A percentile compares a stretch with the other conserved stretches of the same genome.
phyloP scores from a whole-genome alignment of 106 monocot species.

The Dactylorhiza incarnata region DNA sequence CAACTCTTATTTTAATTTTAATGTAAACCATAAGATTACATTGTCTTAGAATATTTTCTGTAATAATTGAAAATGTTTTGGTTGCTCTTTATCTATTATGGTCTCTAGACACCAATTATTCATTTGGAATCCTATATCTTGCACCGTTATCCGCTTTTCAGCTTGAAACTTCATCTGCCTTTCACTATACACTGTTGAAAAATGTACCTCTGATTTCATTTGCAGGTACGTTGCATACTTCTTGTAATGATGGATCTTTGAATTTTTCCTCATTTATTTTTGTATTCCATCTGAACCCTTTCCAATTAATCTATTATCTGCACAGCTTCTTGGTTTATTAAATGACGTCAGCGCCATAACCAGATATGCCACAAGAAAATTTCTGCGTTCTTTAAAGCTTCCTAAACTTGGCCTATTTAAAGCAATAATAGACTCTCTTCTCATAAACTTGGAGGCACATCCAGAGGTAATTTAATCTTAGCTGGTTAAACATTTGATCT shows the following conservation, averaged over 20 bases:
- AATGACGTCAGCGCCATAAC: conserved; percentile 38
- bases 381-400: conserved; percentile 34
- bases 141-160: neutral
- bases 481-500: neutral
- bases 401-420: conserved; percentile 42
- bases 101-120: neutral
- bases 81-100: neutral
- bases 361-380: conserved; percentile 47
- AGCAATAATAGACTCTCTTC: conserved; percentile 30
- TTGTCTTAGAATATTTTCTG: neutral
- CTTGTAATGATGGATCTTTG: neutral
- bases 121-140: too few relatives aligned
- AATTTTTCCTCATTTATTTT: neutral
- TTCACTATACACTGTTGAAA: neutral
- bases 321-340: conserved; percentile 65
- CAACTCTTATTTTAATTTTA: too few relatives aligned
- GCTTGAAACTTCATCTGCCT: neutral
- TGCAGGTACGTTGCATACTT: neutral
- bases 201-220: neutral
- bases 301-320: conserved; percentile 7
- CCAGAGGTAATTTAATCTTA: conserved; percentile 35
- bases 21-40: neutral
- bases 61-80: neutral
- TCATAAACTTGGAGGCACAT: conserved; percentile 46
- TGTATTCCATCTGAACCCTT: neutral